Evolutionary conservation across 2,329 filamentous ascomycete genomes (phyloP).

Genomic region (Aspergillus arachidicola): DNA sequence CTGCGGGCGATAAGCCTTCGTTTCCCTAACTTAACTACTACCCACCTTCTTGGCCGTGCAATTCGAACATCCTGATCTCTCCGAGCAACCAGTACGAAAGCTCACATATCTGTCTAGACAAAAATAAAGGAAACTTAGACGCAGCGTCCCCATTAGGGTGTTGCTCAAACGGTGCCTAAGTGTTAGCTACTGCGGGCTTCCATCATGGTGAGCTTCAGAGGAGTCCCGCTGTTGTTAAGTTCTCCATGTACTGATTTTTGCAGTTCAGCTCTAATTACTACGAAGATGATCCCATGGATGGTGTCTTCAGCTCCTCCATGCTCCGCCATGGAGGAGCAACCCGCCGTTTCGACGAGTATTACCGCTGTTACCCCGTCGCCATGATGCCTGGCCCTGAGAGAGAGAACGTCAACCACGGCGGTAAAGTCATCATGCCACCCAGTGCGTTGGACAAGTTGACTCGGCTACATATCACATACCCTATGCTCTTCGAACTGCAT

Average conservation of each 20-base stretch:
- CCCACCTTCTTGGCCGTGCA: not conserved
- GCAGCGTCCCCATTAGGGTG: not conserved
- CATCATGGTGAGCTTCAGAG: conserved; percentile 29
- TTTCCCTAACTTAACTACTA: conserved; percentile 9
- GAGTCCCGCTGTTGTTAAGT: not conserved
- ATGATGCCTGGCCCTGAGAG: conserved; percentile 93
- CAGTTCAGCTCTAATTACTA: conserved; percentile 54
- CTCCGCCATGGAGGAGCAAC: conserved; percentile 52
- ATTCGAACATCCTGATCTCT: not conserved
- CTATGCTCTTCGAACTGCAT: conserved; percentile 92
- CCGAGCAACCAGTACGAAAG: not conserved
- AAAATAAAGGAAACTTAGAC: not conserved
- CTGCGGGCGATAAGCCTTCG: conserved; percentile 26
- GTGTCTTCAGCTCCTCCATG: conserved; percentile 58
- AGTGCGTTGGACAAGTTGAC: conserved; percentile 97
- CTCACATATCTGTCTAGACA: no score
- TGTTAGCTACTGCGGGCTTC: not conserved
- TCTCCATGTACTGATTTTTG: conserved; percentile 19
- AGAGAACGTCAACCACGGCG: conserved; percentile 89
- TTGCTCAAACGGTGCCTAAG: not conserved
- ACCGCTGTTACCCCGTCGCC: conserved; percentile 91
- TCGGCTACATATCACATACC: conserved; percentile 92
- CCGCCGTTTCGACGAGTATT: conserved; percentile 96
- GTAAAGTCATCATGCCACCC: conserved; percentile 96
- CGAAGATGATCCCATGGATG: conserved; percentile 55